These are phyloP conservation scores for Yamadazyma blattariae DNA, from an alignment of 1,139 yeast genomes.

Conservation along the genomic window DNA sequence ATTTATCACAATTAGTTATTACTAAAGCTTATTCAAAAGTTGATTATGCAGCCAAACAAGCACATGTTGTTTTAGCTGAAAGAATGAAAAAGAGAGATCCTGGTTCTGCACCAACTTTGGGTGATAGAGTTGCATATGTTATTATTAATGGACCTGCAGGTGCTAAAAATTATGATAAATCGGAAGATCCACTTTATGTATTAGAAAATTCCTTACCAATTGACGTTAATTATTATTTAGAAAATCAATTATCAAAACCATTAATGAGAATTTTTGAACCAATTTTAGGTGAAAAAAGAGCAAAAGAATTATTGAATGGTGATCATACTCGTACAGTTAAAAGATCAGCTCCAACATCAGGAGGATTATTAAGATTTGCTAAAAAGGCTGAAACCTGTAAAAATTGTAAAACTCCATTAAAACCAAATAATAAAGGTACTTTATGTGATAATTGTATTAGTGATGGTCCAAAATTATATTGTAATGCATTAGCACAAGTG, in stretches of 20 bases:
- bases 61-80: constrained; percentile 95
- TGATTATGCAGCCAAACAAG: constrained; percentile 94
- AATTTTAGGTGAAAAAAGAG: constrained; percentile 81
- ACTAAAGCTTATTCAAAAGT: constrained; percentile 88
- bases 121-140: constrained; percentile 98
- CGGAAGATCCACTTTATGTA: constrained; percentile 94
- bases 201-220: constrained; percentile 89
- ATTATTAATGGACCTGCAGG: constrained; percentile 74
- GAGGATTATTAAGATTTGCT: constrained; percentile 89
- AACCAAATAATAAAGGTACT: constrained; percentile 65
- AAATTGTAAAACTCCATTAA: constrained; percentile 81
- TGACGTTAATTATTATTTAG: constrained; percentile 91
- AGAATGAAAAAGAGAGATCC: constrained; percentile 96
- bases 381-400: constrained; percentile 86
- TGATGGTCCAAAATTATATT: constrained; percentile 80
- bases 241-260: constrained; percentile 91
- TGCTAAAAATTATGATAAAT: constrained; percentile 88
- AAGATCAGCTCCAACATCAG: constrained; percentile 61
- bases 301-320: constrained; percentile 75
- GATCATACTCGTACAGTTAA: constrained; percentile 80
- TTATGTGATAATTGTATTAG: constrained; percentile 79
- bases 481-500: constrained; percentile 75
- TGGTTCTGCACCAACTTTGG: constrained; percentile 94
- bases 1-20: constrained; percentile 89
- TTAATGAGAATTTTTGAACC: constrained; percentile 93